Base-by-base conservation (phyloP, 2,329 filamentous ascomycete species). In the Colletotrichum cereale region DNA sequence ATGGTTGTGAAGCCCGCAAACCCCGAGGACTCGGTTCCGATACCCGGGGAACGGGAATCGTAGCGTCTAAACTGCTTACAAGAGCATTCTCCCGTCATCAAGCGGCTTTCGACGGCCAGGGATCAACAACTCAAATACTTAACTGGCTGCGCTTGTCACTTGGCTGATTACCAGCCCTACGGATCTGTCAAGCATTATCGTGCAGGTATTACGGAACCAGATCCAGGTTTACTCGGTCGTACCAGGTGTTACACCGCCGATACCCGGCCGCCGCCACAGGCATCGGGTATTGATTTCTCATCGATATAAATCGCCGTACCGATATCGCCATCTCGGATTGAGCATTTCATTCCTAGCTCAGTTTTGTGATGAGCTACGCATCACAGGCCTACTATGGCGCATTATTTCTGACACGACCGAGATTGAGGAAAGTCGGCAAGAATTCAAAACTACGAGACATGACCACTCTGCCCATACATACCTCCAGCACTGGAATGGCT, bases 381-480 rank as follows among this genome's bases (percentile, higher is more conserved):
- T 29, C 7, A 10, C 5, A 52, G 5, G 6, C 10, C 14, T 29
- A 16, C 26, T 16, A 18, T 66, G 66, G 24, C 60, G 58, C 73
- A 74, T 74, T n/a, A 74, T 29, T 8, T 73, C 73, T 38, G 60
- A 73, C 14, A 74, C 63, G 5, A 74, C 47, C 0, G 67, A 40
- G 34, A 74, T 67, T 8, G 66, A 71, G 18, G 73, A 73, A 7
- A 74, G 42, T 5, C 73, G 24, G 29, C 24, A 31, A 14, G 24
- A 31, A 31, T 14, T 11, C 29, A 5, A 16, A 36, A 11, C 18
- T 47, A n/a, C n/a, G 6, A 18, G 36, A 24, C 26, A 50, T 18
- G 66, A 38, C 31, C 40, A 40, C 50, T 18, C 40, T 24, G 24
- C 24, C 34, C 18, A 55, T 48, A 56, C 21, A 63, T 62, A 56